Evolutionary conservation across 2,329 filamentous ascomycete genomes (phyloP), one percentile per base, ranked within the genome.

Genomic region (Incumbomyces delicatus): DNA sequence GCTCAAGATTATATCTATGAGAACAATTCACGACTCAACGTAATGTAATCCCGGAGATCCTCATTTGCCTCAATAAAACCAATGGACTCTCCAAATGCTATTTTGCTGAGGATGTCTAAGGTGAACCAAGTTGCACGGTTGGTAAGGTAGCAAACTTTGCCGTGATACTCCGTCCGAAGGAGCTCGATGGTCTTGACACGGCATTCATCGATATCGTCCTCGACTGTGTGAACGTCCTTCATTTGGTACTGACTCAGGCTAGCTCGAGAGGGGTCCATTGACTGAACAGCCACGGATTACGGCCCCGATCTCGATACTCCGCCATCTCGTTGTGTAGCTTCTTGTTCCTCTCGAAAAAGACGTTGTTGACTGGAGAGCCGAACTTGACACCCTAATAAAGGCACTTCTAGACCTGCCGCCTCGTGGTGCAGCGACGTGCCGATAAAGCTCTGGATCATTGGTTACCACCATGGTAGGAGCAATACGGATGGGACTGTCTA

Each of bases 81-180:
- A 39, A 54, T 51, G 1, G 51, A 27, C 17, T 37, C 40, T 14
- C 51, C 51, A 41, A 53, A 53, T 3, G 51, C 51, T 18, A 55
- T 46, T 18, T 49, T 33, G 3, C 42, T 35, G 14, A 55, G 35
- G 39, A 55, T 39, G 38, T 55, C 53, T 20, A 55, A 44, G 1
- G 53, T 50, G 22, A 55, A 38, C 39, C 52, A 55, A 40, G 50
- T 45, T 6, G 46, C 46, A 34, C 47, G 47, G 10, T 42, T 32
- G 5, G 48, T 47, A n/a, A 55, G 48, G 37, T 55, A 4, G 22
- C 22, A 27, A 27, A 27, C 22, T 8, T 27, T 27, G 22, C 22
- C 22, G 5, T 5, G 22, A 50, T 20, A 53, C 5, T 36, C 6
- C 4, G 4, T 18, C n/a, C 33, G n/a, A 18, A 36, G n/a, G n/a